Evolutionary conservation across 139 green algal genomes (phyloP).

Genomic region (Monoraphidium neglectum): DNA sequence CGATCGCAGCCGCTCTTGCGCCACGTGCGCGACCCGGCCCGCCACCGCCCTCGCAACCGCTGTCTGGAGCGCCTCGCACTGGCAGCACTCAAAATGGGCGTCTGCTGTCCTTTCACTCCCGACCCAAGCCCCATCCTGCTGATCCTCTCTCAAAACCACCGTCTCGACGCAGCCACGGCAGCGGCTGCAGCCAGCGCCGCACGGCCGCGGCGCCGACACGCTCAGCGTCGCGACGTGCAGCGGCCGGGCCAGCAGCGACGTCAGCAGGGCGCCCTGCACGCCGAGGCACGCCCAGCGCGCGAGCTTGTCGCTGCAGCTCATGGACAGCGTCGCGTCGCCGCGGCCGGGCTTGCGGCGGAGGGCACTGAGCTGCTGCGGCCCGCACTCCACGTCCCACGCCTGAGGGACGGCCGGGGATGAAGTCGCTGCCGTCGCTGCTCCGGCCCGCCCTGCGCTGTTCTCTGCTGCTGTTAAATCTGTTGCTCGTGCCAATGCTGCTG

Average conservation of each 20-base stretch:
- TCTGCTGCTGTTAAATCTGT: not conserved
- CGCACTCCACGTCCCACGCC: slow-evolving; percentile 69
- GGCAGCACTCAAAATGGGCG: not conserved
- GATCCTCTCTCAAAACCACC: not conserved
- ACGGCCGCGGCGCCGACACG: slow-evolving; percentile 30
- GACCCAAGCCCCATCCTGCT: not conserved
- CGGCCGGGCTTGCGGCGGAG: slow-evolving; percentile 89
- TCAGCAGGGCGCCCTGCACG: slow-evolving; percentile 77
- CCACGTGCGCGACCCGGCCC: not conserved
- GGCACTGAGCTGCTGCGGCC: slow-evolving; percentile 52
- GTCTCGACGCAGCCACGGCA: not conserved
- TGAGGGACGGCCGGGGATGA: slow-evolving; percentile 37
- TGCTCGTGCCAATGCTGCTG: not conserved
- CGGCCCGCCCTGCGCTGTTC: not conserved
- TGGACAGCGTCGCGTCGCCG: slow-evolving; percentile 84
- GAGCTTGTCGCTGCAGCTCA: slow-evolving; percentile 98
- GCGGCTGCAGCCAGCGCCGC: not conserved
- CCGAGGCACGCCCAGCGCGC: slow-evolving; percentile 83
- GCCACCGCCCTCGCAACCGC: not conserved
- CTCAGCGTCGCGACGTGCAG: slow-evolving; percentile 61
- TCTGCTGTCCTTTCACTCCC: not conserved
- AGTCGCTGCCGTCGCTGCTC: not conserved
- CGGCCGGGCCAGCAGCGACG: slow-evolving; percentile 55
- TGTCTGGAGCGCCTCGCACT: not conserved
- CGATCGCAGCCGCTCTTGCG: too few species aligned